A percentile compares a stretch with the other conserved stretches of the same genome.
phyloP scores from a whole-genome alignment of 2,329 filamentous ascomycete species.

The Teratosphaeria destructans region DNA sequence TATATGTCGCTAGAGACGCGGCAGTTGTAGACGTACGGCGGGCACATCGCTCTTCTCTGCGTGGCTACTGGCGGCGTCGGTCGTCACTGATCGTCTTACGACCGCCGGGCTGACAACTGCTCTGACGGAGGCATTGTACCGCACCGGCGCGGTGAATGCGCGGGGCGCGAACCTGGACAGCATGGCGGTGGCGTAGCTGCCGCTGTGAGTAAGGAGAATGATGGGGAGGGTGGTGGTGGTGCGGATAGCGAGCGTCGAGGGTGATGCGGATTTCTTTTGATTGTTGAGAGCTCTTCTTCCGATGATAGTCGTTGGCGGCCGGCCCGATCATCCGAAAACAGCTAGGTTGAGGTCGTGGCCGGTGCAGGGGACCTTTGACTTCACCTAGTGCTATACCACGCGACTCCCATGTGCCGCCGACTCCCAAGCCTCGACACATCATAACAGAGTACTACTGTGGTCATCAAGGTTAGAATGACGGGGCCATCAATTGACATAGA shows the following conservation, averaged over 20 bases:
- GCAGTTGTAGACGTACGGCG: conserved; percentile 39
- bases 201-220: neutral
- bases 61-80: conserved; percentile 85
- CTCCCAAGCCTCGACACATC: neutral
- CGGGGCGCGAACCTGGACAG: conserved; percentile 28
- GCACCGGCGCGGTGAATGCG: conserved; percentile 23
- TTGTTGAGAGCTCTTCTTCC: neutral
- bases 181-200: conserved; percentile 10
- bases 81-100: conserved; percentile 70
- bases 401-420: neutral
- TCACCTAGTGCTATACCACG: neutral
- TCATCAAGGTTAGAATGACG: too few relatives aligned
- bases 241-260: neutral
- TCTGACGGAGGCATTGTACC: conserved; percentile 17
- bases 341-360: neutral
- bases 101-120: conserved; percentile 24
- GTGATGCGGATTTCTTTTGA: neutral
- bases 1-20: neutral
- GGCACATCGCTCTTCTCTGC: conserved; percentile 68
- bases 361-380: neutral
- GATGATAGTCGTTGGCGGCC: neutral
- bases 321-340: neutral
- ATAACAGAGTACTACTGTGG: too few relatives aligned
- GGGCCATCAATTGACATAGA: too few relatives aligned
- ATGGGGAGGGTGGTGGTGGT: neutral